A percentile compares a stretch with the other conserved stretches of the same genome.
Conservation (phyloP, 768 basidiomycete genomes). For the Dendrothele bispora region DNA sequence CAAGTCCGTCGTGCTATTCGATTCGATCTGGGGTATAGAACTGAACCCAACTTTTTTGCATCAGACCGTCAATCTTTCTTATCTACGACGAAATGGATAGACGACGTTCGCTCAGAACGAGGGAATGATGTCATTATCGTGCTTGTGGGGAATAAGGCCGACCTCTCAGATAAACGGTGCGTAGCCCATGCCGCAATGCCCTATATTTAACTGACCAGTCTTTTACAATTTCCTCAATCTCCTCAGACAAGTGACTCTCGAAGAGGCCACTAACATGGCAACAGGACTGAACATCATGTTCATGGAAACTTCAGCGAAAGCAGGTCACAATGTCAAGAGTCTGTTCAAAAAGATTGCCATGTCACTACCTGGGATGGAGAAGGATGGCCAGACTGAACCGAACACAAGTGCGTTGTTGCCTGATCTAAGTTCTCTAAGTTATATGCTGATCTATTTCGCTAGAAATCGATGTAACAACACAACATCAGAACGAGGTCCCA, state of each 20-base stretch:
- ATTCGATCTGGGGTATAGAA: not conserved
- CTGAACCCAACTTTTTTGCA: conserved; percentile 8
- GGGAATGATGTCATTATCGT: conserved; percentile 99
- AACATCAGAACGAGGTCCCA: conserved; percentile 66
- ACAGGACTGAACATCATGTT: conserved; percentile 94
- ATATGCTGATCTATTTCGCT: conserved; percentile 9
- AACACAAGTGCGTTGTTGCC: conserved; percentile 46
- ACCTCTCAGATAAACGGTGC: conserved; percentile 96
- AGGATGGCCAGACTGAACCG: conserved; percentile 62
- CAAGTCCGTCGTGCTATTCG: conserved; percentile 59
- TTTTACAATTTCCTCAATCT: conserved; percentile 8
- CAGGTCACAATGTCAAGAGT: conserved; percentile 98
- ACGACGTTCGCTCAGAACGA: conserved; percentile 96
- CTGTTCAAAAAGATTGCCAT: conserved; percentile 99
- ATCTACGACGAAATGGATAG: conserved; percentile 99
- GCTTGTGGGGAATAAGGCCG: conserved; percentile 98
- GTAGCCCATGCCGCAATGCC: conserved; percentile 23
- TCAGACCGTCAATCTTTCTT: conserved; percentile 97
- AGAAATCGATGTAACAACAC: conserved; percentile 93
- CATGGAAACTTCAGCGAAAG: conserved; percentile 99
- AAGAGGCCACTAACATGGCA: conserved; percentile 91
- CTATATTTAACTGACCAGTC: not conserved
- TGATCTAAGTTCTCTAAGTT: not conserved
- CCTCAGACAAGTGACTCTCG: conserved; percentile 93
- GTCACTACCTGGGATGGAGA: conserved; percentile 96